These are phyloP conservation scores for Macrophomina pseudophaseolina DNA, from an alignment of 2,329 filamentous ascomycete species.

Conservation along the genomic window DNA sequence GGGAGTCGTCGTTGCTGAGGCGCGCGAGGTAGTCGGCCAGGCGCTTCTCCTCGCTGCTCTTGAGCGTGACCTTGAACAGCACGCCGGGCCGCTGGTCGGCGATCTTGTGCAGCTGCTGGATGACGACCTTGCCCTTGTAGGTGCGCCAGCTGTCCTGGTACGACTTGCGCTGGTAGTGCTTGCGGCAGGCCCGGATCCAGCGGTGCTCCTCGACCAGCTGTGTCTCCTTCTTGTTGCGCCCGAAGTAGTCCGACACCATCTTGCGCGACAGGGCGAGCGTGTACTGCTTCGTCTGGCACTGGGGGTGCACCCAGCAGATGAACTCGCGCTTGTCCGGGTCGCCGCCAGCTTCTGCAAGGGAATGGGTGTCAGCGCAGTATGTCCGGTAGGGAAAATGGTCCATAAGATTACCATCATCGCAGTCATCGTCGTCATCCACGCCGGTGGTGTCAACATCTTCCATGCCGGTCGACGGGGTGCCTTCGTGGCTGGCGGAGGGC, in stretches of 20 bases:
- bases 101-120: slow-evolving; percentile 41
- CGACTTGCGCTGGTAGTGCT: slow-evolving; percentile 48
- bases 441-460: background rate
- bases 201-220: slow-evolving; percentile 32
- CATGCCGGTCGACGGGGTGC: background rate
- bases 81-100: slow-evolving; percentile 38
- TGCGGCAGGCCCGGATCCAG: slow-evolving; percentile 47
- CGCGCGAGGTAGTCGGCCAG: slow-evolving; percentile 36
- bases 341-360: background rate
- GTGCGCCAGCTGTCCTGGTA: slow-evolving; percentile 45
- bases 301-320: slow-evolving; percentile 26
- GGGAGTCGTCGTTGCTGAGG: slow-evolving; percentile 32
- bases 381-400: background rate
- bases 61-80: slow-evolving; percentile 39
- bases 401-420: background rate
- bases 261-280: slow-evolving; percentile 42
- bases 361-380: background rate
- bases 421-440: background rate
- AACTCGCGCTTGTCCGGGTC: slow-evolving; percentile 16
- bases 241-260: slow-evolving; percentile 47
- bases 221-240: slow-evolving; percentile 44
- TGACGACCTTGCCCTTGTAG: slow-evolving; percentile 41
- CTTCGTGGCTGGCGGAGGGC: background rate
- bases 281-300: slow-evolving; percentile 42
- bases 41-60: slow-evolving; percentile 43